Evolutionary conservation across 306 rosid species (phyloP), one percentile per base, ranked within the genome.

Genomic region (Rosa lucieae): DNA sequence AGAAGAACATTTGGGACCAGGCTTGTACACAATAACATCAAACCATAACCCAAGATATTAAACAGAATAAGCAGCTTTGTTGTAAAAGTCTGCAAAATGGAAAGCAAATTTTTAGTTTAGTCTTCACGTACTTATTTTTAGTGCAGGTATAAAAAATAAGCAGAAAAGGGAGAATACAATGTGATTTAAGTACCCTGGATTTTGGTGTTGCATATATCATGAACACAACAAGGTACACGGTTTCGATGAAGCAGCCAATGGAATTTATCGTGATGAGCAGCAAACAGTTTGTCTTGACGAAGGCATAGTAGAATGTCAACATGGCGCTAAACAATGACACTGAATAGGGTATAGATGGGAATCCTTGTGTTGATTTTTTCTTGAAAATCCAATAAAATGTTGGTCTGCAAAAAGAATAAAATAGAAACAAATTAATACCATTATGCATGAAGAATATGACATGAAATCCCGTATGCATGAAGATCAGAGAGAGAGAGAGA

Each of bases 261-360:
- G 86, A 67, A 23, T 76, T 84, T 47, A 87, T 84, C 48, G 76
- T 59, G 62, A 84, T 29, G 68, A 87, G 78, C 43, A 87, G n/a
- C n/a, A 78, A 0, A 3, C 78, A 75, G 55, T 63, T 46, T n/a
- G 49, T 43, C 74, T 86, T 83, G 52, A 83, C 81, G 10, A 66
- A n/a, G 20, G 82, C 89, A 72, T 86, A 86, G 79, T 86, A 86
- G 10, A 86, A 77, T 51, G 70, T 81, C 2, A 86, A 46, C 82
- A 75, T 86, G 15, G 87, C 72, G 11, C 84, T 75, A 39, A 86
- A 86, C 14, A 86, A 44, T 39, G 87, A 84, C 21, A 83, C 87
- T 10, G 84, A 78, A 70, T 86, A 86, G 6, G 89, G 89, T 62
- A 81, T 3, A 2, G 82, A 42, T 23, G 81, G 87, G 65, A 83